These are phyloP conservation scores for Helicostylum pulchrum DNA, from an alignment of 192 early-diverging fungal species.

Conservation along the genomic window DNA sequence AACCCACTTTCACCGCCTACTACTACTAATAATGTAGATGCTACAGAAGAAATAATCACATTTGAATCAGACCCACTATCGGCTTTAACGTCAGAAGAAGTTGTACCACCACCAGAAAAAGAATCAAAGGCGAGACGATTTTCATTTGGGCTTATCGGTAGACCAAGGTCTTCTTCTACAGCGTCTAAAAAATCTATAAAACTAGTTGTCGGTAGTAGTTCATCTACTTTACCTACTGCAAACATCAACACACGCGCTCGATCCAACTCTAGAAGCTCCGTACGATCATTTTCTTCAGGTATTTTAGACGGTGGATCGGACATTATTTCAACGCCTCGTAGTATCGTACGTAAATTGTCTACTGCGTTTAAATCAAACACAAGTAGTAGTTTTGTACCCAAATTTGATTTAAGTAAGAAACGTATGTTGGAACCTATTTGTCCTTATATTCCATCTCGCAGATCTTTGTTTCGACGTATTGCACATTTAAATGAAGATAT, in stretches of 20 bases:
- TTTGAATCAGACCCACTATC: constrained; percentile 2
- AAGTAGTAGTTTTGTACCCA: neutral
- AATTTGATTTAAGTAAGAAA: neutral
- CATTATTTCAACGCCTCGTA: constrained; percentile 20
- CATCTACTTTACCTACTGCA: neutral
- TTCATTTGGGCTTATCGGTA: constrained; percentile 25
- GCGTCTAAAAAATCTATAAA: constrained; percentile 28
- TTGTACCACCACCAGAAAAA: too few species aligned
- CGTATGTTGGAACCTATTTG: constrained; percentile 25
- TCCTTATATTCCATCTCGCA: constrained; percentile 48
- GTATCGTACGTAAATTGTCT: constrained; percentile 33
- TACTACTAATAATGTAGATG: neutral
- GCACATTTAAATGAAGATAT: constrained; percentile 64
- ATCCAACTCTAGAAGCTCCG: constrained; percentile 33
- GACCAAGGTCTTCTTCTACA: constrained; percentile 29
- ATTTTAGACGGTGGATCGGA: constrained; percentile 8
- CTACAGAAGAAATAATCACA: neutral
- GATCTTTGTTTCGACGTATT: constrained; percentile 61
- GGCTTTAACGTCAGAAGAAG: neutral
- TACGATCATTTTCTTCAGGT: constrained; percentile 25
- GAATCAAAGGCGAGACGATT: constrained; percentile 10
- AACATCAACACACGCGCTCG: constrained; percentile 18
- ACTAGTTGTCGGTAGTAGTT: constrained; percentile 16
- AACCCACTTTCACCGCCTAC: constrained; percentile 44
- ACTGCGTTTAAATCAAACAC: constrained; percentile 22